phyloP scores from a whole-genome alignment of 2,329 filamentous ascomycete species.

The Phoma sp. region DNA sequence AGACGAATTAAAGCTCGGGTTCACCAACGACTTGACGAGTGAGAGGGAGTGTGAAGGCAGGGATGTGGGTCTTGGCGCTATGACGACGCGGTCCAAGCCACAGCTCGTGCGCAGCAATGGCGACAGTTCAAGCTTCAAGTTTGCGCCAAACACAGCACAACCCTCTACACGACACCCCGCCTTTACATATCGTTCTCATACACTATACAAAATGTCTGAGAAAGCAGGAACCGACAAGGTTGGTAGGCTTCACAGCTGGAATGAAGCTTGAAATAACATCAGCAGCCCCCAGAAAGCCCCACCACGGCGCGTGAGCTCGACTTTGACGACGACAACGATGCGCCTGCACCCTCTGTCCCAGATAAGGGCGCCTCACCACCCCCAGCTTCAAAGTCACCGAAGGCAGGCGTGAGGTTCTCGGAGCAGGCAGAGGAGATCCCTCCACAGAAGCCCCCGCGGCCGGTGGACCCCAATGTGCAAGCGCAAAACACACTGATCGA shows the following conservation, averaged over 20 bases:
- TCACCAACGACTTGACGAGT: too few species aligned
- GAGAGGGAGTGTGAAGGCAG: neutral
- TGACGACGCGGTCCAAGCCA: constrained; percentile 17
- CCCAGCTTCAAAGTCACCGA: constrained; percentile 39
- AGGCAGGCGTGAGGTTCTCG: constrained; percentile 56
- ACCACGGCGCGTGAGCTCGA: constrained; percentile 65
- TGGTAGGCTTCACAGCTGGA: neutral
- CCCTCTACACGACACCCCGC: neutral
- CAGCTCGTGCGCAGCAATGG: constrained; percentile 18
- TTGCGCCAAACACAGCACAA: constrained; percentile 3
- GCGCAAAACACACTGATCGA: constrained; percentile 89
- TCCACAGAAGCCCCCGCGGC: constrained; percentile 80
- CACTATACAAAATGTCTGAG: constrained; percentile 13
- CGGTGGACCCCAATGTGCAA: constrained; percentile 80
- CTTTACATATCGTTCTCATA: neutral
- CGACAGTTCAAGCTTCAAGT: constrained; percentile 11
- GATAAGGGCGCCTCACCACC: constrained; percentile 41
- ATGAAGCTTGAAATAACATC: constrained; percentile 1
- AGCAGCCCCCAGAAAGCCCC: constrained; percentile 41
- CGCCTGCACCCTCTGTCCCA: constrained; percentile 41
- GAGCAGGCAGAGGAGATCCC: constrained; percentile 63
- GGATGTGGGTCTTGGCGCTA: constrained; percentile 16
- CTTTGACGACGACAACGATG: constrained; percentile 64
- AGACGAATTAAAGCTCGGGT: too few species aligned
- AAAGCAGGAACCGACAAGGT: constrained; percentile 41